Evolutionary conservation across 768 basidiomycete genomes (phyloP).

Genomic region (Pleurotus pulmonarius): DNA sequence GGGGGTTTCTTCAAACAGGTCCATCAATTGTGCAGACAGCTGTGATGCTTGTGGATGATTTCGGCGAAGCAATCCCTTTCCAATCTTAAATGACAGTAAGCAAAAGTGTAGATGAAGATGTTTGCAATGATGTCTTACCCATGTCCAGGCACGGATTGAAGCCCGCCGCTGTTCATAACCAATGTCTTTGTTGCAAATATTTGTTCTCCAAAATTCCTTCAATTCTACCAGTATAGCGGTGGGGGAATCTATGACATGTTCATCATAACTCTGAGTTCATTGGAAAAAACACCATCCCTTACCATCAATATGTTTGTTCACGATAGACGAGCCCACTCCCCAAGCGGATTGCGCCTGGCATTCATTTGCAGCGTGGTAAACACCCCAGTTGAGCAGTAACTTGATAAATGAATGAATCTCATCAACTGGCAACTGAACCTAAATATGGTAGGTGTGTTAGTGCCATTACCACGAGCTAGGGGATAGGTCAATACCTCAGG

Average conservation of each 20-base stretch:
- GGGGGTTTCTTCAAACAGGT: conserved; percentile 60
- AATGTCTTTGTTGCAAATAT: conserved; percentile 33
- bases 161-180: conserved; percentile 38
- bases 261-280: neutral
- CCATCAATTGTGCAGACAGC: conserved; percentile 64
- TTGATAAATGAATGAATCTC: conserved; percentile 50
- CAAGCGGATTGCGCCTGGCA: conserved; percentile 54
- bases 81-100: conserved; percentile 44
- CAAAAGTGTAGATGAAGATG: neutral
- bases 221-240: conserved; percentile 36
- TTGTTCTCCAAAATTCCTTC: conserved; percentile 43
- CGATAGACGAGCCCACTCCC: conserved; percentile 58
- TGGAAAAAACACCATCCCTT: conserved; percentile 13
- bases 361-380: conserved; percentile 40
- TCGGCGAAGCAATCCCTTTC: conserved; percentile 75
- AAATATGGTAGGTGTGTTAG: neutral
- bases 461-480: neutral
- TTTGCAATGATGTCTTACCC: conserved; percentile 42
- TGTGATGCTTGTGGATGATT: conserved; percentile 55
- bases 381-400: conserved; percentile 56
- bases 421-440: conserved; percentile 47
- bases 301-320: conserved; percentile 81
- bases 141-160: conserved; percentile 61
- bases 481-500: conserved; percentile 50
- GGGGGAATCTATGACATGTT: conserved; percentile 34